Base-by-base conservation (phyloP, 2,329 filamentous ascomycete genomes). In the Neonectria faginata region DNA sequence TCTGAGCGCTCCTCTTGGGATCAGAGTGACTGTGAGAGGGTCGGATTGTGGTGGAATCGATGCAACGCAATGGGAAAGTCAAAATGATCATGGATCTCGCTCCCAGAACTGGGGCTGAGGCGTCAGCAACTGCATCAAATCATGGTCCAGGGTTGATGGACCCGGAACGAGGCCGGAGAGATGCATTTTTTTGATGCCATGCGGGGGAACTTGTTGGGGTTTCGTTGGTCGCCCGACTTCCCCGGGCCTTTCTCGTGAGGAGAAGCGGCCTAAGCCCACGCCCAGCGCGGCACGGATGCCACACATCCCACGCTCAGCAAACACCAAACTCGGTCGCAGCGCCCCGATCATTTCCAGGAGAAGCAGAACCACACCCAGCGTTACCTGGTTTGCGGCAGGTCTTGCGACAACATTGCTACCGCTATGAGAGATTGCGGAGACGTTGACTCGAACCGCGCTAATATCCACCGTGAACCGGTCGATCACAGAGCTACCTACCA, bases 171-270 rank as follows among this genome's bases (percentile, higher is more conserved):
- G 54, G 20, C 64, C 53, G 57, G 58, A 27, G 42, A 58, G 51
- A 56, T 31, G 54, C 65, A 57, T 22, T 22, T 22, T 25, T 42
- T 36, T 64, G 48, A 57, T 62, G 53, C 50, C 39, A 62, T 64
- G 65, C 60, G 57, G 64, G 65, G 62, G 45, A 65, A 57, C 22
- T 45, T 62, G 56, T 48, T 56, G 59, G 45, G 60, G 50, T 64
- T 60, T 64, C 52, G 65, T 63, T 65, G 64, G 60, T 52, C 55
- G 60, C 52, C 60, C 20, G 22, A 39, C 44, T 67, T 67, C 63
- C 58, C 62, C 58, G 62, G 63, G 50, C 45, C 51, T 61, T 70
- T 66, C 57, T 70, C 64, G 67, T 68, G 57, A 66, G 64, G 62
- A 72, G 63, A 58, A 66, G 50, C 31, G 29, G 20, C 25, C 47